A percentile compares a stretch with the other conserved stretches of the same genome.
Conservation (phyloP, 2,329 filamentous ascomycete genomes). For the Bipolaris oryzae region DNA sequence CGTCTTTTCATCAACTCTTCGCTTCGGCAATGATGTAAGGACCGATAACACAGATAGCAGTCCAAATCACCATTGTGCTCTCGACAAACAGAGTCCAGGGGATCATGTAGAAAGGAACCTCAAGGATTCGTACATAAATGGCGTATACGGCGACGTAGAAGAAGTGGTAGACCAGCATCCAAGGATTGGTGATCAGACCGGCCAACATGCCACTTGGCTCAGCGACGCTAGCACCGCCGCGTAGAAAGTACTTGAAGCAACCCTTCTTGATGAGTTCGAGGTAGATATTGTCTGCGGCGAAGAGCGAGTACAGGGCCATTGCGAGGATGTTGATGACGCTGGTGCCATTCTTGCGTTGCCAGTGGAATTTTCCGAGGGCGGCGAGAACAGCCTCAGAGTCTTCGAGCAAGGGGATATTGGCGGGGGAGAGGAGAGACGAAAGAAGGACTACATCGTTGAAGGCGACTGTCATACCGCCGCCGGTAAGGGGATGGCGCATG, state of each 20-base stretch:
- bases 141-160: conserved; percentile 89
- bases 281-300: conserved; percentile 71
- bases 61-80: conserved; percentile 75
- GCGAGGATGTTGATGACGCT: conserved; percentile 98
- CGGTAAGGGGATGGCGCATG: conserved; percentile 98
- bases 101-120: conserved; percentile 50
- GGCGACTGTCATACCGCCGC: conserved; percentile 97
- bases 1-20: conserved; percentile 32
- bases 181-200: conserved; percentile 77
- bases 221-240: conserved; percentile 71
- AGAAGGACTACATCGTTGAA: conserved; percentile 90
- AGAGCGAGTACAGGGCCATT: conserved; percentile 88
- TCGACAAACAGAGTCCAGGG: conserved; percentile 65
- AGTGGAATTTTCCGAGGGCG: conserved; percentile 81
- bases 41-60: conserved; percentile 79
- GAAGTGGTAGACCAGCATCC: conserved; percentile 87
- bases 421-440: conserved; percentile 72
- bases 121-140: conserved; percentile 71
- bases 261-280: conserved; percentile 82
- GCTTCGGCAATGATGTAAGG: conserved; percentile 79
- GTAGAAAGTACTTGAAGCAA: conserved; percentile 91
- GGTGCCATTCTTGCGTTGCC: conserved; percentile 79
- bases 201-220: conserved; percentile 82
- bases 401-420: conserved; percentile 69
- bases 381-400: conserved; percentile 69